Evolutionary conservation across 2,329 filamentous ascomycete genomes (phyloP), one percentile per base, ranked within the genome.

Genomic region (Annulohypoxylon truncatum): DNA sequence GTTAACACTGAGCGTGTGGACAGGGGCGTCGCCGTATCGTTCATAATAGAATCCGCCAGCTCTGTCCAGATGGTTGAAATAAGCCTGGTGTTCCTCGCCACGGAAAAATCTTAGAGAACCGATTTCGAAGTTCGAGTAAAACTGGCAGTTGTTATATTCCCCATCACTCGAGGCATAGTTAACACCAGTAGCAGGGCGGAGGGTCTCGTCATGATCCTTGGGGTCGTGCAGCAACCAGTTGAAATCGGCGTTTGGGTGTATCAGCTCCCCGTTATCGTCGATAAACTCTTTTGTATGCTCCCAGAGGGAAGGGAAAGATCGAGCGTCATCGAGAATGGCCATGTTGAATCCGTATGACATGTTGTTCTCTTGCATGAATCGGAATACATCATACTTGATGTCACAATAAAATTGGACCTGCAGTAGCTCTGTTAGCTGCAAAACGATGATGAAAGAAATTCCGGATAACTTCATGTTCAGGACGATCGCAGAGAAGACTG

Each of bases 361-460:
- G 76, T 93, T 90, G 77, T 92, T 88, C 74, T 96, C 92, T 68
- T 89, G 84, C 92, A 96, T 95, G 82, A 90, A 94, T 48, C 89
- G 87, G 81, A 96, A 96, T 28, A 96, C 88, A 74, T 96, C 93
- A 75, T 96, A 96, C 75, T 93, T 89, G 67, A 96, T 87, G 66
- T 86, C 78, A 65, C 85, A 86, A 61, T 81, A 82, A 69, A 87
- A 86, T 46, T 85, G 80, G 4, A 85, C 81, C 85, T 87, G 61
- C 26, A n/a, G n/a, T 33, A 22, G 6, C 13, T 55, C 73, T 44
- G 70, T 73, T 40, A 74, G 66, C 46, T 38, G 2, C 8, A 28
- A 28, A 18, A 28, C 18, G 10, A 12, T 20, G 46, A 46, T 6
- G 12, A 13, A n/a, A n/a, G 6, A n/a, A 24, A 24, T 13, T 20